Evolutionary conservation across 805 yeast species (phyloP).

Genomic region (Lachancea mirantina): DNA sequence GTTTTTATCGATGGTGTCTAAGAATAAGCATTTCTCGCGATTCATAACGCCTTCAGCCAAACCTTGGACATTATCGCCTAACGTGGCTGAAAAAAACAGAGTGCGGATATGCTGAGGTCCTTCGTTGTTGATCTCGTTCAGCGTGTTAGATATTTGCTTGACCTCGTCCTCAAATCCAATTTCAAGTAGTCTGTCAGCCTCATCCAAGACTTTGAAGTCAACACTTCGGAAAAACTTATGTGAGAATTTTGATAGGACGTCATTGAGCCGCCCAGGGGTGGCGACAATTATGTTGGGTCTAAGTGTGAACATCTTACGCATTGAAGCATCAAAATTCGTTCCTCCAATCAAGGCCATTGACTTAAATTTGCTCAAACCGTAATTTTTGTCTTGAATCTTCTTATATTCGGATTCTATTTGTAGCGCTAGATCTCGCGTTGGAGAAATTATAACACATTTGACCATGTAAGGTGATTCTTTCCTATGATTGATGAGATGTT

Average conservation of each 20-base stretch:
- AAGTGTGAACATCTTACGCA: conserved; percentile 26
- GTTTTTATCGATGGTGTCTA: conserved; percentile 68
- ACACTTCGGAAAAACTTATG: conserved; percentile 44
- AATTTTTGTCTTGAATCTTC: conserved; percentile 34
- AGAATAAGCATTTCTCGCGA: conserved; percentile 43
- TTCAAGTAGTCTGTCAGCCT: conserved; percentile 83
- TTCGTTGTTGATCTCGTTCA: conserved; percentile 32
- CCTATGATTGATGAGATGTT: conserved; percentile 38
- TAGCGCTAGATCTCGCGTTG: conserved; percentile 85
- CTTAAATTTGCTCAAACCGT: conserved; percentile 26
- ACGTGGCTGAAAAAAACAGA: conserved; percentile 82
- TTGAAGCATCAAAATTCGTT: conserved; percentile 36
- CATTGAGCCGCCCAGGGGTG: conserved; percentile 82
- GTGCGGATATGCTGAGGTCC: conserved; percentile 46
- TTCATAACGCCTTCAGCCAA: conserved; percentile 60
- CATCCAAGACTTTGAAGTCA: conserved; percentile 71
- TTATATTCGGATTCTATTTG: conserved; percentile 66
- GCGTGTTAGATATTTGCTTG: conserved; percentile 44
- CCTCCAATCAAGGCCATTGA: conserved; percentile 67
- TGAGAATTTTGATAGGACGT: conserved; percentile 44
- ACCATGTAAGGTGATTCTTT: conserved; percentile 34
- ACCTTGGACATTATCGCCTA: conserved; percentile 55
- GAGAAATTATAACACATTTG: conserved; percentile 66
- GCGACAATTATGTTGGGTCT: conserved; percentile 63
- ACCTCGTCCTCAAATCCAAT: conserved; percentile 70